Conservation (phyloP, 768 basidiomycete species). For the Ramaria sp. region DNA sequence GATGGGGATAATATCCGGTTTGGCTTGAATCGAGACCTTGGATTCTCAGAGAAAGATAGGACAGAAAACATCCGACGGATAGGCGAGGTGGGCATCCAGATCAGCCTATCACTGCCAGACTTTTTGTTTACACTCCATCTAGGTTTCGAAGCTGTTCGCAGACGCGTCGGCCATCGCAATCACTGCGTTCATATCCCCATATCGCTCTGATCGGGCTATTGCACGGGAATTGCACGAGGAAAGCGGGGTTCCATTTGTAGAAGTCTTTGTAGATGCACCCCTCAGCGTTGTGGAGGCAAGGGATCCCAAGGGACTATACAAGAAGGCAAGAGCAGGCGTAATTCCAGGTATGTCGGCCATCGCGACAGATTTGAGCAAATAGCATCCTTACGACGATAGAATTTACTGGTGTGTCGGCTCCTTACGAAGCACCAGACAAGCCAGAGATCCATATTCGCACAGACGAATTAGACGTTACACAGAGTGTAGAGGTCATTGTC, state of each 20-base stretch:
- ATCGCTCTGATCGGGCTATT: slow-evolving; percentile 70
- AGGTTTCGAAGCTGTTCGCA: slow-evolving; percentile 93
- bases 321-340: slow-evolving; percentile 89
- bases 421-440: slow-evolving; percentile 78
- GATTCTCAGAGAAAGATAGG: slow-evolving; percentile 84
- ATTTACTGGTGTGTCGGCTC: slow-evolving; percentile 96
- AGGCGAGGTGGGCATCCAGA: slow-evolving; percentile 60
- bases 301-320: slow-evolving; percentile 97
- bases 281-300: slow-evolving; percentile 78
- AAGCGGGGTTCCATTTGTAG: slow-evolving; percentile 70
- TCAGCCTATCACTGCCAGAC: neutral
- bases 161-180: slow-evolving; percentile 77
- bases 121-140: neutral
- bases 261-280: slow-evolving; percentile 93
- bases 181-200: slow-evolving; percentile 99
- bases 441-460: slow-evolving; percentile 94
- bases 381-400: slow-evolving; percentile 35
- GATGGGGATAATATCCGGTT: slow-evolving; percentile 96
- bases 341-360: slow-evolving; percentile 63
- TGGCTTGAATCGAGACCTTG: slow-evolving; percentile 93
- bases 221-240: slow-evolving; percentile 77
- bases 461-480: slow-evolving; percentile 62
- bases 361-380: neutral
- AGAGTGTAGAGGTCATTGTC: slow-evolving; percentile 68
- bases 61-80: slow-evolving; percentile 96